These are phyloP conservation scores for Comarum palustre DNA, from an alignment of 306 rosid genomes.

Conservation along the genomic window DNA sequence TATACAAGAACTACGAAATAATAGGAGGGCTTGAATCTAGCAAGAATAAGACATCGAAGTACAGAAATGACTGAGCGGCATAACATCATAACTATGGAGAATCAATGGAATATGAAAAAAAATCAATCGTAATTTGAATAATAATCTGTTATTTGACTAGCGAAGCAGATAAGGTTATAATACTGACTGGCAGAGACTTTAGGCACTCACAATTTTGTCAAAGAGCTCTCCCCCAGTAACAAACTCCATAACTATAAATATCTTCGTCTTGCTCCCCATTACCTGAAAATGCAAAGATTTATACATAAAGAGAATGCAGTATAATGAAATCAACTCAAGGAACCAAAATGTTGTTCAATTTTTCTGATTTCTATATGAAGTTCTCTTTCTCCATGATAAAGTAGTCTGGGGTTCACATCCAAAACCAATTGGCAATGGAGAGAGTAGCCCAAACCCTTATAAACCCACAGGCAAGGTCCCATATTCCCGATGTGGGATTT, in stretches of 20 bases:
- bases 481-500: too few relatives aligned
- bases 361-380: background rate
- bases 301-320: constrained; percentile 1
- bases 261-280: constrained; percentile 93
- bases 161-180: background rate
- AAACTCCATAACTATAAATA: constrained; percentile 87
- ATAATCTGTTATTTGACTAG: background rate
- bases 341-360: constrained; percentile 3
- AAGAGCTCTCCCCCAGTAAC: constrained; percentile 98
- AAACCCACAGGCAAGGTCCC: too few relatives aligned
- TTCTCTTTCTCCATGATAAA: too few relatives aligned
- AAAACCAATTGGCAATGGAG: too few relatives aligned
- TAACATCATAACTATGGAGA: background rate
- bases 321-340: constrained; percentile 17
- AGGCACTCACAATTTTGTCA: constrained; percentile 85
- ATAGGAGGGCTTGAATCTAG: constrained; percentile 7
- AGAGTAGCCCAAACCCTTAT: too few relatives aligned
- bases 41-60: constrained; percentile 12
- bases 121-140: background rate
- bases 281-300: constrained; percentile 50
- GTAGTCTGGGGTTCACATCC: too few relatives aligned
- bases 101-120: constrained; percentile 11
- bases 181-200: constrained; percentile 14
- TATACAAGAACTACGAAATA: background rate
- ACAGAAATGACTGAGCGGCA: constrained; percentile 16